Percentiles rank a stretch among this genome's conserved stretches.
Evolutionary conservation across 139 green algal species (phyloP).

Genomic region (Limnomonas spitsbergensis): DNA sequence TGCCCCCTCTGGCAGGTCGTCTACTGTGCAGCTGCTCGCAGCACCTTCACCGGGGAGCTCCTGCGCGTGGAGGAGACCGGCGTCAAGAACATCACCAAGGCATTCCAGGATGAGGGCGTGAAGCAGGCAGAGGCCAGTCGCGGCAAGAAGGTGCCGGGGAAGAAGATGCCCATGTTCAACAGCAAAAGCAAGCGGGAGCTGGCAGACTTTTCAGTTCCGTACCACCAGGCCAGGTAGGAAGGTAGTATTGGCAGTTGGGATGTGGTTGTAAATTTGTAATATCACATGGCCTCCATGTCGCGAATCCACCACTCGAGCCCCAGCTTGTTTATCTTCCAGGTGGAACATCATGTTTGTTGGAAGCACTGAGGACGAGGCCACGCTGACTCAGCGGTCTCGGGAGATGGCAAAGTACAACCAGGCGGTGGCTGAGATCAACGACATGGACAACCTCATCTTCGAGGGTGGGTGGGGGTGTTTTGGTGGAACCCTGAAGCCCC

Average conservation of each 20-base stretch:
- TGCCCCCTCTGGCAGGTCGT: too few relatives aligned
- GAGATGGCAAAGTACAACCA: conserved; percentile 22
- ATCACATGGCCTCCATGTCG: too few relatives aligned
- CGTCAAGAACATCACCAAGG: conserved; percentile 57
- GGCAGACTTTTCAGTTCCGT: conserved; percentile 47
- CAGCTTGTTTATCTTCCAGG: too few relatives aligned
- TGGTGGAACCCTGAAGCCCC: too few relatives aligned
- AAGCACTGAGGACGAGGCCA: conserved; percentile 21
- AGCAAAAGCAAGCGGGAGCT: conserved; percentile 42
- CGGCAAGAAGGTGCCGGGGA: neutral
- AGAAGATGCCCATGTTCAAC: conserved; percentile 15
- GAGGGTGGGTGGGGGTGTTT: too few relatives aligned
- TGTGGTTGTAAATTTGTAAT: too few relatives aligned
- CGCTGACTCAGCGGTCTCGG: neutral
- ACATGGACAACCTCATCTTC: conserved; percentile 69
- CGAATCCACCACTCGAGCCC: too few relatives aligned
- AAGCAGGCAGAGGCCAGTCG: conserved; percentile 15
- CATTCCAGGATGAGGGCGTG: conserved; percentile 45
- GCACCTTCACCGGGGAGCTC: conserved; percentile 65
- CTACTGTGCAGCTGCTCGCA: conserved; percentile 65
- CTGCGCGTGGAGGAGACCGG: conserved; percentile 68
- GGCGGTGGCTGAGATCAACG: conserved; percentile 47
- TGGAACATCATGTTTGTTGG: conserved; percentile 56
- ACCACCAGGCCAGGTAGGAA: conserved; percentile 32
- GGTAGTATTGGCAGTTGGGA: too few relatives aligned